Conservation (phyloP, 768 basidiomycete genomes). For the Strobilomyces dryophilus region DNA sequence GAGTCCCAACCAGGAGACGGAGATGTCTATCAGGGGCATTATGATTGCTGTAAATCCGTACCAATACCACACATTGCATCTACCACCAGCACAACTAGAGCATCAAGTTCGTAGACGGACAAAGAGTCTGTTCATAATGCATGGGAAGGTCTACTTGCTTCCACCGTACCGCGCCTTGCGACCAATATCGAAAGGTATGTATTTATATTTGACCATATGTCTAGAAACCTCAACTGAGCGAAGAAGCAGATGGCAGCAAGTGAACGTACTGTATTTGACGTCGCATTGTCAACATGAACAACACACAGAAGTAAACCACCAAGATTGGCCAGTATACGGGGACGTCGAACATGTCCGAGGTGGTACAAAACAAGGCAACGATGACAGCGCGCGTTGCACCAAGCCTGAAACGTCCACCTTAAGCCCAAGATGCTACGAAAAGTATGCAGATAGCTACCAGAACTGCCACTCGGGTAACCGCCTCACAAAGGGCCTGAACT, state of each 20-base stretch:
- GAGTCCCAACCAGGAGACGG: too few relatives aligned
- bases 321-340: slow-evolving; percentile 99
- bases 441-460: slow-evolving; percentile 51
- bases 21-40: slow-evolving; percentile 16
- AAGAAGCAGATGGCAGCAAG: background rate
- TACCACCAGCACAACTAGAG: slow-evolving; percentile 15
- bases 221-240: slow-evolving; percentile 37
- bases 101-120: slow-evolving; percentile 9
- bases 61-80: slow-evolving; percentile 20
- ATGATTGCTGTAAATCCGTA: slow-evolving; percentile 28
- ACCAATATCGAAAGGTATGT: slow-evolving; percentile 92
- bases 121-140: slow-evolving; percentile 6
- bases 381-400: slow-evolving; percentile 87
- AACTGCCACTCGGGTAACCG: slow-evolving; percentile 96
- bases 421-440: background rate
- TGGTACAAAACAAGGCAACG: slow-evolving; percentile 74
- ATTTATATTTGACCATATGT: slow-evolving; percentile 99
- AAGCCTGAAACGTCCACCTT: slow-evolving; percentile 52
- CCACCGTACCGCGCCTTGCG: slow-evolving; percentile 86
- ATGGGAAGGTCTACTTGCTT: slow-evolving; percentile 34
- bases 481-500: slow-evolving; percentile 95
- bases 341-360: slow-evolving; percentile 86
- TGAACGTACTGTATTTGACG: slow-evolving; percentile 84
- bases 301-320: slow-evolving; percentile 92
- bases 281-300: slow-evolving; percentile 94